Conservation (phyloP, 306 rosid species). For the barrel medic (Medicago truncatula) region DNA sequence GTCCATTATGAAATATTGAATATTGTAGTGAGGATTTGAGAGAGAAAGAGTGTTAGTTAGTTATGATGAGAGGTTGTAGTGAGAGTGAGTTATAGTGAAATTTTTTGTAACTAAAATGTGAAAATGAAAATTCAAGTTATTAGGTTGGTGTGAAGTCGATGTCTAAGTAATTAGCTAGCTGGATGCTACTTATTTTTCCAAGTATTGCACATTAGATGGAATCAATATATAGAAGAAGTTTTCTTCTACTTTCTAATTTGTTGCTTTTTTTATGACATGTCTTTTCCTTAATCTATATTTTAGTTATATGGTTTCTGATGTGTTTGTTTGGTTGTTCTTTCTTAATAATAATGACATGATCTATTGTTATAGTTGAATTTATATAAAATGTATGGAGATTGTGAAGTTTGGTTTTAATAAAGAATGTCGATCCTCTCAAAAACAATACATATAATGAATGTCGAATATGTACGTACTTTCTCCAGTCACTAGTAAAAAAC, state of each 20-base stretch:
- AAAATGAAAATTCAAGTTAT: conserved; percentile 42
- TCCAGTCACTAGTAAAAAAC: too few relatives aligned
- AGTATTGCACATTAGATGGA: conserved; percentile 13
- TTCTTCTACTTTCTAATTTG: not conserved
- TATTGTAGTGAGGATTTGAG: not conserved
- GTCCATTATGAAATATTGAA: conserved; percentile 46
- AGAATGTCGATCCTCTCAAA: not conserved
- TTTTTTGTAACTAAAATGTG: not conserved
- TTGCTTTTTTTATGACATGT: not conserved
- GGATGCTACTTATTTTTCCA: conserved; percentile 44
- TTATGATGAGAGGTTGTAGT: not conserved
- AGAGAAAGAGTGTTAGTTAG: not conserved
- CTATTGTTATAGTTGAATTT: not conserved
- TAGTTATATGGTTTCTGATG: not conserved
- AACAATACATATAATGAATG: not conserved
- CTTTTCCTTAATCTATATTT: not conserved
- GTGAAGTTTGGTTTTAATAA: conserved; percentile 16
- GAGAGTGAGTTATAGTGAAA: conserved; percentile 8
- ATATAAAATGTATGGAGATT: not conserved
- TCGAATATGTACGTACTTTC: not conserved
- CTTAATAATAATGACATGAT: not conserved
- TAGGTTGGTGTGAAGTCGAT: conserved; percentile 64
- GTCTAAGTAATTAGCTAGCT: conserved; percentile 66
- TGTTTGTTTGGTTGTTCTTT: not conserved
- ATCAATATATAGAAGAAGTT: not conserved